phyloP scores from a whole-genome alignment of 164 flowering plant genomes.

The Magnolia sinica region DNA sequence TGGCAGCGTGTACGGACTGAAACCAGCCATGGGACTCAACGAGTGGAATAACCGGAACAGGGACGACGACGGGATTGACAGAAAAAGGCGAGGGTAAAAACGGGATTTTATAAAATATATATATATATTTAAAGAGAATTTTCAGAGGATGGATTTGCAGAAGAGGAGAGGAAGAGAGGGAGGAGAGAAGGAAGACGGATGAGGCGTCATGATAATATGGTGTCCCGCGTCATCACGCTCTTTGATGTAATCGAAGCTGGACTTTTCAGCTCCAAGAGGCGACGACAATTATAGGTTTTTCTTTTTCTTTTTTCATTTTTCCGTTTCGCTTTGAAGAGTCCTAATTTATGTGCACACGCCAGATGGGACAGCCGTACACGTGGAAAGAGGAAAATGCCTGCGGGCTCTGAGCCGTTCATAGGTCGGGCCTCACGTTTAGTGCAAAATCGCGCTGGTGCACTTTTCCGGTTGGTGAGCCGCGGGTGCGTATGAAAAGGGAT shows the following conservation, averaged over 20 bases:
- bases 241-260: background rate
- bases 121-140: no score
- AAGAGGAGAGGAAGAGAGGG: constrained; percentile 5
- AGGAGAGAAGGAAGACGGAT: constrained; percentile 6
- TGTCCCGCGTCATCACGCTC: background rate
- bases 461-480: no score
- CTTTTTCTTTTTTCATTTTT: background rate
- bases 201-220: constrained; percentile 9
- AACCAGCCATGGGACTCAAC: background rate
- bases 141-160: background rate
- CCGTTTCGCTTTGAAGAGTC: no score
- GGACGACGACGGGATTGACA: background rate
- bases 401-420: no score
- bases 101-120: background rate
- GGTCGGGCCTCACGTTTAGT: no score
- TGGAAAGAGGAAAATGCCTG: no score
- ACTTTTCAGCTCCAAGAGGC: background rate
- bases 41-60: background rate
- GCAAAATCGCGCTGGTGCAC: no score
- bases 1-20: background rate
- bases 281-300: background rate
- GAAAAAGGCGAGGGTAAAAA: background rate
- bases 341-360: no score
- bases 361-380: no score
- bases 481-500: no score